A percentile compares a stretch with the other conserved stretches of the same genome.
Evolutionary conservation across 1,284 basidiomycete species (phyloP).

Genomic region (Neolentinus lepideus): DNA sequence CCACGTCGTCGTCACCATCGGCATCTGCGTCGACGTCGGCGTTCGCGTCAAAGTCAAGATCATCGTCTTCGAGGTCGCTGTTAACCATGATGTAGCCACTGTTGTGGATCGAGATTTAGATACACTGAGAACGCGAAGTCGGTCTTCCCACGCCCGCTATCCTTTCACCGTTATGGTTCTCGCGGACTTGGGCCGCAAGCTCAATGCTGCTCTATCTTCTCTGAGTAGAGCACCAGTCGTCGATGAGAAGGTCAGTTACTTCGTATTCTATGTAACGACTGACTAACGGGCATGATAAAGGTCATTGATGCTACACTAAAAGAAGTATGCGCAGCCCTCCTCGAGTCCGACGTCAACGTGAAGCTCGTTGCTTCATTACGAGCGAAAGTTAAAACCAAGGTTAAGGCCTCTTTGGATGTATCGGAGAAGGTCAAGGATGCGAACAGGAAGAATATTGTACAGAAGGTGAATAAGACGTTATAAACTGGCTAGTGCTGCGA

Average conservation of each 20-base stretch:
- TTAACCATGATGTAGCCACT: conserved; percentile 32
- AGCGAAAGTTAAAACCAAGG: conserved; percentile 86
- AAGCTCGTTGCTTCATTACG: conserved; percentile 87
- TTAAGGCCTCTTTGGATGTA: conserved; percentile 69
- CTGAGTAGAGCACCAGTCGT: conserved; percentile 81
- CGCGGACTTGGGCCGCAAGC: conserved; percentile 89
- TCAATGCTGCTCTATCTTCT: conserved; percentile 91
- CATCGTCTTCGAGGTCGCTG: conserved; percentile 62
- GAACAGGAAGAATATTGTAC: conserved; percentile 82
- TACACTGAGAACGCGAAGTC: conserved; percentile 7
- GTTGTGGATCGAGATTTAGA: conserved; percentile 4
- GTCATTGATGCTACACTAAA: conserved; percentile 93
- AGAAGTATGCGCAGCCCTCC: conserved; percentile 88
- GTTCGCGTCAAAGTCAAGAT: conserved; percentile 38
- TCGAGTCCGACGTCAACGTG: conserved; percentile 98
- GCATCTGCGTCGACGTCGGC: conserved; percentile 39
- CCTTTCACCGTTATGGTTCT: conserved; percentile 73
- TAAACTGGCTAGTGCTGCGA: conserved; percentile 4
- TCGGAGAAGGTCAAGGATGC: conserved; percentile 74
- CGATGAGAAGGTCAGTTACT: conserved; percentile 72
- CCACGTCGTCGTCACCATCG: conserved; percentile 43
- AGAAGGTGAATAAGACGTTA: conserved; percentile 59
- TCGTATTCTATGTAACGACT: conserved; percentile 4
- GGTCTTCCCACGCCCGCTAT: conserved; percentile 8
- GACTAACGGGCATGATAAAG: conserved; percentile 30